Conservation (phyloP, 306 rosid species). For the Cicer judaicum region DNA sequence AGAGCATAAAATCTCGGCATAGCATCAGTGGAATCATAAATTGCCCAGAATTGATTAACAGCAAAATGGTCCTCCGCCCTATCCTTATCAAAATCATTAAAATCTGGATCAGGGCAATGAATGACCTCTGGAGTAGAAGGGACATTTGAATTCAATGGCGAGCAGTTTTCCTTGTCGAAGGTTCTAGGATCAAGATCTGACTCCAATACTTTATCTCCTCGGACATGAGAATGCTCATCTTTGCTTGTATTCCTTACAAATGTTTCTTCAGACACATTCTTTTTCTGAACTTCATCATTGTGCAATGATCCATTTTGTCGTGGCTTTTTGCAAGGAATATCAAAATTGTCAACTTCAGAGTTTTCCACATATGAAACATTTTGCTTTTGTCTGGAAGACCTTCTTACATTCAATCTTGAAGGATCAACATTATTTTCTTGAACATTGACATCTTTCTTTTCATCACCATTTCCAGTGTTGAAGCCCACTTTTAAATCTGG, state of each 20-base stretch:
- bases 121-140: conserved; percentile 41
- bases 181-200: conserved; percentile 41
- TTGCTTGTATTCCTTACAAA: conserved; percentile 38
- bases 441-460: conserved; percentile 34
- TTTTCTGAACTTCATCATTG: conserved; percentile 45
- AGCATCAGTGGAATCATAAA: conserved; percentile 64
- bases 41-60: conserved; percentile 75
- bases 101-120: conserved; percentile 67
- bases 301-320: conserved; percentile 42
- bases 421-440: conserved; percentile 46
- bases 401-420: conserved; percentile 51
- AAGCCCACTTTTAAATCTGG: conserved; percentile 48
- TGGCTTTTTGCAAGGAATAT: conserved; percentile 52
- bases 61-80: conserved; percentile 57
- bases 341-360: conserved; percentile 45
- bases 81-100: conserved; percentile 68
- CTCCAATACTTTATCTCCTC: conserved; percentile 43
- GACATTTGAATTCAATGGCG: conserved; percentile 42
- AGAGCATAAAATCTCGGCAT: conserved; percentile 93
- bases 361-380: conserved; percentile 54
- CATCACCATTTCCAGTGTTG: conserved; percentile 37
- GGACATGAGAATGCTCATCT: conserved; percentile 42
- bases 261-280: conserved; percentile 48
- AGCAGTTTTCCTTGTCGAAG: conserved; percentile 31
- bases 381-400: conserved; percentile 67